Base-by-base conservation (phyloP, 2,329 filamentous ascomycete species). In the Biscogniauxia sp. region DNA sequence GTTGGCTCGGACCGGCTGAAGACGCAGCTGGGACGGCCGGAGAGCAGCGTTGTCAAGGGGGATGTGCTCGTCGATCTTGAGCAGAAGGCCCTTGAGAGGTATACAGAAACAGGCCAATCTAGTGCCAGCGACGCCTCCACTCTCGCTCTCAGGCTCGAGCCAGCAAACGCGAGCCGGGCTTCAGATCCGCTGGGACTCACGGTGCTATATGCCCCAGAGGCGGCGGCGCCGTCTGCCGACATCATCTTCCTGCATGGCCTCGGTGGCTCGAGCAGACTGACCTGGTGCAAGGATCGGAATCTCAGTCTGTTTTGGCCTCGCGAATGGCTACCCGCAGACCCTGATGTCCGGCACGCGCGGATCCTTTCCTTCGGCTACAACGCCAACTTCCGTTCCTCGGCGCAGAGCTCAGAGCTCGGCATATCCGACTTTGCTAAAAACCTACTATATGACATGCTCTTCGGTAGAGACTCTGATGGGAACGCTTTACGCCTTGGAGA, bases 271-370 rank as follows among this genome's bases (percentile, higher is more conserved):
- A 62, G 60, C n/a, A 55, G 58, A 20, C 53, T 60, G 17, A 62
- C 59, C 20, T 66, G 64, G 64, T 62, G 37, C 17, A 62, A 61
- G 20, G 50, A 62, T 54, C 45, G 57, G 6, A 59, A 66, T 37
- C 32, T 66, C 11, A 23, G 60, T 2, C 20, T 55, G 15, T 57
- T 60, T 8, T 64, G 61, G 61, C 61, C 61, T 7, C 37, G 37
- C 11, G 23, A 45, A 2, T 62, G 60, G 60, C 57, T 62, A 3
- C 60, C 60, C 7, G 41, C 19, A 3, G 61, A 63, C 13, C 13
- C 20, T 1, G 28, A 56, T 20, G 13, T 56, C 20, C 20, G n/a
- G 19, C 56, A 20, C 5, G 23, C 41, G n/a, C 54, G 57, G 19
- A 55, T 60, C 9, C 54, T 58, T 25, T 58, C 58, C 1, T 62